Base-by-base conservation (phyloP, 306 rosid genomes). In the Clitoria ternatea region DNA sequence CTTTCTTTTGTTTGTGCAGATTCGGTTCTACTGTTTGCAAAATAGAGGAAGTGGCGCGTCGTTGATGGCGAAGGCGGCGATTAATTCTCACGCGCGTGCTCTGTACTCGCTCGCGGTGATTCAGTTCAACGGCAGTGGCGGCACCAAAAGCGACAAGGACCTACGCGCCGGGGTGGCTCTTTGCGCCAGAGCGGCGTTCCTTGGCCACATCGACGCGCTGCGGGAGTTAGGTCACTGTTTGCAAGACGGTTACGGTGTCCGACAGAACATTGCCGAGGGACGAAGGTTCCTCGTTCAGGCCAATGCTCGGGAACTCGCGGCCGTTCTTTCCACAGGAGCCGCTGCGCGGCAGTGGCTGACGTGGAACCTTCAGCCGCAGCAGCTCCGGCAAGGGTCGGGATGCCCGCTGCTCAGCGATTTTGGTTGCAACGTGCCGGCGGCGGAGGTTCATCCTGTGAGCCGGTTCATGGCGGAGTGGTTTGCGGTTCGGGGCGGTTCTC, bases 71-170 rank as follows among this genome's bases (percentile, higher is more conserved):
- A 94, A 91, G 84, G 99, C 97, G 1, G 99, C 99, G 63, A 89
- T 94, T 72, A 62, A 76, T 23, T 91, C 96, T 19, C 91, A 94
- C 91, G 99, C 96, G 70, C 90, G 80, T 60, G 96, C 99, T 0
- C 80, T 94, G 0, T 94, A 94, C 79, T 89, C 99, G 4, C 96
- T 94, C 0, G 96, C 97, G 0, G 97, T 94, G 1, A 81, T 94
- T 33, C 99, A 94, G 77, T 94, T 94, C 82, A 94, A 94, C 82
- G 99, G 99, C 23, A 94, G 99, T 77, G 97, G 99, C 0, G 99
- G 99, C 2, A 80, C 97, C 2, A 91, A 94, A 24, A 94, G 70
- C 81, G 99, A 94, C 56, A 94, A 94, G 78, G 96, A 91, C 77
- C 86, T 94, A 32, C 81, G 97, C 0, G 99, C 99, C 48, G 97